phyloP scores from a whole-genome alignment of 1,284 basidiomycete genomes.

The Ustilago tritici region DNA sequence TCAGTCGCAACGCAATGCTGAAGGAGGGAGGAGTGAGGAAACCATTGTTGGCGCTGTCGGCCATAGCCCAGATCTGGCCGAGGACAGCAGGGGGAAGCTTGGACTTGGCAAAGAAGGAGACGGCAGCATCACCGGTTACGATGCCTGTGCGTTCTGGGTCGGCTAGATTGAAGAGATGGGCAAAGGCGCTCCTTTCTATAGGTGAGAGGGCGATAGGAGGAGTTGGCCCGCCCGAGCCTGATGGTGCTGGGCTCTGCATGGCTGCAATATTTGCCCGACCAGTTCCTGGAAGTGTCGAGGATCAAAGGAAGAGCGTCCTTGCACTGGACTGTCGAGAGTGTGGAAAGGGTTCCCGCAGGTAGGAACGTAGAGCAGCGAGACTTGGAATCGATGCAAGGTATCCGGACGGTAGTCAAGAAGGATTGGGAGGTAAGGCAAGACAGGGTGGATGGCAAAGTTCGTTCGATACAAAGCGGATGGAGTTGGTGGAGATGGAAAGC shows the following conservation, averaged over 20 bases:
- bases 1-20: constrained; percentile 89
- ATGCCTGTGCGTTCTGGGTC: constrained; percentile 63
- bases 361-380: background rate
- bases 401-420: background rate
- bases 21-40: constrained; percentile 71
- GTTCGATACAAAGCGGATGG: background rate
- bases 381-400: background rate
- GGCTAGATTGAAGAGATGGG: constrained; percentile 64
- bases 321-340: background rate
- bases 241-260: constrained; percentile 55
- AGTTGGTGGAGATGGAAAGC: constrained; percentile 1
- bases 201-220: constrained; percentile 49
- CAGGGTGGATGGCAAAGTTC: background rate
- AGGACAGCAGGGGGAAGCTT: constrained; percentile 72
- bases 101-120: constrained; percentile 66
- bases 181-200: constrained; percentile 63
- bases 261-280: constrained; percentile 2
- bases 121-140: constrained; percentile 65
- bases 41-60: constrained; percentile 78
- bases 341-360: background rate
- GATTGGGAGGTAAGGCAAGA: background rate
- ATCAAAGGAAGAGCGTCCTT: background rate
- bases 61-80: constrained; percentile 92
- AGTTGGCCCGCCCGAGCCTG: constrained; percentile 27
- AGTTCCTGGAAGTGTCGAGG: background rate